Conservation (phyloP, 805 yeast genomes). For the Pichia californica region DNA sequence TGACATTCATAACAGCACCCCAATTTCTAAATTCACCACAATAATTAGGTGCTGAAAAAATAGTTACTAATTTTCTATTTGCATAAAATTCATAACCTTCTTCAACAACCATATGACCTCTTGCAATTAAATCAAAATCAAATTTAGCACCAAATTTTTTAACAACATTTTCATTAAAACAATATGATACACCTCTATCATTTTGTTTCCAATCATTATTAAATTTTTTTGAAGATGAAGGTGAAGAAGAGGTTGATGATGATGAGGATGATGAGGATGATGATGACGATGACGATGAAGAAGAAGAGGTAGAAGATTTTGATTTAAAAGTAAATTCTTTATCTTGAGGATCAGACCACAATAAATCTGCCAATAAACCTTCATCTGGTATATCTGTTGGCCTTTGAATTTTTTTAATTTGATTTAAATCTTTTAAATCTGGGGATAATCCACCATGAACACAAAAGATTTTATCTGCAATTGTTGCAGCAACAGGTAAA, state of each 20-base stretch:
- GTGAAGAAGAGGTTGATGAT: no score
- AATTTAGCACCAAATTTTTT: conserved; percentile 59
- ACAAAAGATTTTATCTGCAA: conserved; percentile 51
- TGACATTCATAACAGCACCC: conserved; percentile 76
- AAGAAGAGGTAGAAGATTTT: no score
- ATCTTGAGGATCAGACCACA: conserved; percentile 77
- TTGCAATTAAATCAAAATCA: conserved; percentile 67
- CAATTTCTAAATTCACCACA: conserved; percentile 77
- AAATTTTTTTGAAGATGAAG: conserved; percentile 4
- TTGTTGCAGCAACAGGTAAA: conserved; percentile 56
- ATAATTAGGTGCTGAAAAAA: conserved; percentile 78
- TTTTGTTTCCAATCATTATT: conserved; percentile 64
- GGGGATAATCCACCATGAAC: conserved; percentile 76
- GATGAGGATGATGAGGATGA: no score
- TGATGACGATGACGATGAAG: no score
- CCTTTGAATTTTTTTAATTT: conserved; percentile 63
- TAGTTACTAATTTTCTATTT: conserved; percentile 66
- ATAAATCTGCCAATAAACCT: conserved; percentile 68
- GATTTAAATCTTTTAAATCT: conserved; percentile 53
- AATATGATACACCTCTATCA: conserved; percentile 77
- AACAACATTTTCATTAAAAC: conserved; percentile 71
- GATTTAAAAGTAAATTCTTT: no score
- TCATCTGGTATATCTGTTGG: conserved; percentile 83
- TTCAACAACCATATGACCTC: conserved; percentile 89
- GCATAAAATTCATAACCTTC: conserved; percentile 83